Evolutionary conservation across 148 eudicot genomes (phyloP).

Genomic region (Chenopodium formosanum): DNA sequence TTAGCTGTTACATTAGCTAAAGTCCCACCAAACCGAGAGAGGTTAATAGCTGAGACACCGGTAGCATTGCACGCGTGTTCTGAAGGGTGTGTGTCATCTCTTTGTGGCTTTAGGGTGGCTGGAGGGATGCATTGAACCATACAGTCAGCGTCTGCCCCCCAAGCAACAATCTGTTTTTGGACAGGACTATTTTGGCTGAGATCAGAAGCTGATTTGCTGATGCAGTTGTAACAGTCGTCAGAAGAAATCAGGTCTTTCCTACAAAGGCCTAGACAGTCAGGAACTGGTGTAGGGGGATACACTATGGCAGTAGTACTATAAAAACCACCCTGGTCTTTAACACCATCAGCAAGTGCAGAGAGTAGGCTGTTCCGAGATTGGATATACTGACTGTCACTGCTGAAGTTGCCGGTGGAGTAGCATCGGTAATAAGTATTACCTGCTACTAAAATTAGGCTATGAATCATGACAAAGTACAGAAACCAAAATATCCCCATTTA

Average conservation of each 20-base stretch:
- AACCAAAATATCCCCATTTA: background rate
- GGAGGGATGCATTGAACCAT: slow-evolving; percentile 7
- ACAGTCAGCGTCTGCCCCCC: slow-evolving; percentile 18
- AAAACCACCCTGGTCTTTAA: background rate
- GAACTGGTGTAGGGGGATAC: background rate
- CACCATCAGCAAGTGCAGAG: background rate
- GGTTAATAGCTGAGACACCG: background rate
- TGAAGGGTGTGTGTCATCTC: background rate
- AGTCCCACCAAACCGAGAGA: background rate
- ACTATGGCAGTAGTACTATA: background rate
- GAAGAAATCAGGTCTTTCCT: background rate
- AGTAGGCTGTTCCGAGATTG: slow-evolving; percentile 3
- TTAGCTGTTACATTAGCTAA: background rate
- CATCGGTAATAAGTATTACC: slow-evolving; percentile 8
- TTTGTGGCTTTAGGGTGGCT: background rate
- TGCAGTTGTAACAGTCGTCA: slow-evolving; percentile 4
- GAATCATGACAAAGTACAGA: background rate
- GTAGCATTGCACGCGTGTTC: background rate
- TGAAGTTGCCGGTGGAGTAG: slow-evolving; percentile 10
- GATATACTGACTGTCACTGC: background rate
- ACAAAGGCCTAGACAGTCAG: slow-evolving; percentile 13
- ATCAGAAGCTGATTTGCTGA: background rate
- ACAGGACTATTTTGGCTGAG: background rate
- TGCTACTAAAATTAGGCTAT: background rate
- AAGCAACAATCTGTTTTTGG: slow-evolving; percentile 15